Base-by-base conservation (phyloP, 2,329 filamentous ascomycete genomes). In the Colletotrichum tropicale region DNA sequence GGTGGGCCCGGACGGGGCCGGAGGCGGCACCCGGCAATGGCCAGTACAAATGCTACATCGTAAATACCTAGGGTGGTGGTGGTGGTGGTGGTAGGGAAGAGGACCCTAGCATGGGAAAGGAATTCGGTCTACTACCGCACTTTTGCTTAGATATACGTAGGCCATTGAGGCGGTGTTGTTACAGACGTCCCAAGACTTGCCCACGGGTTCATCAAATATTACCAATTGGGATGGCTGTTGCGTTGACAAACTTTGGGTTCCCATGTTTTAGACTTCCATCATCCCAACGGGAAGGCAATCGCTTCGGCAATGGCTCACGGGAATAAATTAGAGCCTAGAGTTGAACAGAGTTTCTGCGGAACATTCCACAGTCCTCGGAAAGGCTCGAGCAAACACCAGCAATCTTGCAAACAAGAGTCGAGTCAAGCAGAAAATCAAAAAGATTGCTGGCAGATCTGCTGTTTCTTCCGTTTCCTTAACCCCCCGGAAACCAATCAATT, bases 221-320 rank as follows among this genome's bases (percentile, higher is more conserved):
- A 55, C 48, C 36, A 32, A 38, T 52, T 67, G 48, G 28, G 9
- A 48, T 66, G 62, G 12, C 58, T 21, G 26, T 28, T 18, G 26
- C 30, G 43, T 52, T 52, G 43, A 62, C 36, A 48, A 32, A 66
- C 38, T 32, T 48, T 32, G 43, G 15, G 16, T 58, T 30, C 30
- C 65, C 43, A 24, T 52, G 73, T 48, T 69, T 75, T 75, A 75
- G 26, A 68, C 70, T 75, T 73, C 64, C 56, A 30, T 75, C 74
- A 69, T 75, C 64, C 18, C 70, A 73, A 65, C 64, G n/a, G 28
- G 26, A 34, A 28, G 34, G 24, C 34, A 43, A 32, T 16, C 61
- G 21, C 32, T 24, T 36, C 32, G 21, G 21, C n/a, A 34, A 34
- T 38, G 34, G 30, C 13, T 15, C 61, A 6, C 58, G 30, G 30